A percentile compares a stretch with the other conserved stretches of the same genome.
Conservation (phyloP, 2,329 filamentous ascomycete species). For the Coniochaeta pulveracea region DNA sequence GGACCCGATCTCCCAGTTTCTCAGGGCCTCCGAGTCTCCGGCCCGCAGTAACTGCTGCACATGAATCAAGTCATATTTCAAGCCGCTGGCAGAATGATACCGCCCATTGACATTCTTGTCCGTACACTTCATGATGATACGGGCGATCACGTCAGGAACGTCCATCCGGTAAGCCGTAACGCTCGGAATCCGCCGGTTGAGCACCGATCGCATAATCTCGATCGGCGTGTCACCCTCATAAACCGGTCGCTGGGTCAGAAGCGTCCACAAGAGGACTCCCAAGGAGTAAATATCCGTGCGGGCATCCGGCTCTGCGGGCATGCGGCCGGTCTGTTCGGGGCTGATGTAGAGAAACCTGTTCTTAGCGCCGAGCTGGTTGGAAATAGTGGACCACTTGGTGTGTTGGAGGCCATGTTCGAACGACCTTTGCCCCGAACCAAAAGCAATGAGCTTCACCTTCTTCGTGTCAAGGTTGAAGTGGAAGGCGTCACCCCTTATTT, state of each 20-base stretch:
- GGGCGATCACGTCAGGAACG: constrained; percentile 70
- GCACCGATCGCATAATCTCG: constrained; percentile 83
- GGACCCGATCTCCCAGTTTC: constrained; percentile 65
- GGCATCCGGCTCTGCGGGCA: constrained; percentile 84
- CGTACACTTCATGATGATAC: constrained; percentile 85
- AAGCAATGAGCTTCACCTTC: constrained; percentile 68
- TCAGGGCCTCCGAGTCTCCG: constrained; percentile 60
- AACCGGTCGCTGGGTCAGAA: constrained; percentile 67
- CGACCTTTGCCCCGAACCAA: constrained; percentile 75
- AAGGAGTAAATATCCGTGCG: constrained; percentile 91
- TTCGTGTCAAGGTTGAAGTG: constrained; percentile 66
- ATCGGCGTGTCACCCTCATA: constrained; percentile 73
- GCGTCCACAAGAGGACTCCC: constrained; percentile 79
- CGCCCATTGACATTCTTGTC: constrained; percentile 78
- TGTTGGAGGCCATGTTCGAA: constrained; percentile 85
- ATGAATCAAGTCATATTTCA: constrained; percentile 68
- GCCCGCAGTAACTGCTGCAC: constrained; percentile 65
- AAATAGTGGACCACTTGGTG: constrained; percentile 75
- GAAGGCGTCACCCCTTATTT: constrained; percentile 83
- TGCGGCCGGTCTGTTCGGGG: constrained; percentile 85
- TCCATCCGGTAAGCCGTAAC: constrained; percentile 71
- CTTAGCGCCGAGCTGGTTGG: constrained; percentile 74
- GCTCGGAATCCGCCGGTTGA: constrained; percentile 66
- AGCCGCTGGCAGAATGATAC: constrained; percentile 79
- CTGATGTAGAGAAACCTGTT: constrained; percentile 88